A percentile compares a stretch with the other conserved stretches of the same genome.
These are phyloP conservation scores for Lepidium sativum DNA, from an alignment of 345 rosid genomes.

Conservation along the genomic window DNA sequence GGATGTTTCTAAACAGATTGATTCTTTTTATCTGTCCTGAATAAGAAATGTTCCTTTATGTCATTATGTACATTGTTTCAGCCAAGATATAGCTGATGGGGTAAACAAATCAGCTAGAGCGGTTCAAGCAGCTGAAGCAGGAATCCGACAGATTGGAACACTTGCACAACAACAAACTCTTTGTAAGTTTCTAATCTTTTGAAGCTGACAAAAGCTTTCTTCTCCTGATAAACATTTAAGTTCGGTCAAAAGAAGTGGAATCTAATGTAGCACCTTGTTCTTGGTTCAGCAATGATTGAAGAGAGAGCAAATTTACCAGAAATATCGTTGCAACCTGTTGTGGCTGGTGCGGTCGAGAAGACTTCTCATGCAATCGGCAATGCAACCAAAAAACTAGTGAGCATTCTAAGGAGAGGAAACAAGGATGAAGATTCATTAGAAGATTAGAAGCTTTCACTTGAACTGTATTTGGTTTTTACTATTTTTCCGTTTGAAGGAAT, in stretches of 20 bases:
- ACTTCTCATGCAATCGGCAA: conserved; percentile 70
- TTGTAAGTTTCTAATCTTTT: conserved; percentile 34
- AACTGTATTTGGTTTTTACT: not conserved
- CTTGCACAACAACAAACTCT: conserved; percentile 74
- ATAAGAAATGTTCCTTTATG: not conserved
- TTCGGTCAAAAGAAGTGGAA: not conserved
- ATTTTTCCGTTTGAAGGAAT: not conserved
- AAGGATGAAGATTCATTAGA: conserved; percentile 10
- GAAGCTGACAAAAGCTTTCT: not conserved
- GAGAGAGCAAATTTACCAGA: conserved; percentile 81
- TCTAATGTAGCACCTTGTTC: not conserved
- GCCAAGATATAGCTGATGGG: conserved; percentile 90
- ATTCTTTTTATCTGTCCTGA: not conserved
- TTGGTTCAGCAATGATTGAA: conserved; percentile 70
- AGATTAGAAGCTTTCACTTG: not conserved
- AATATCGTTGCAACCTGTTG: conserved; percentile 72
- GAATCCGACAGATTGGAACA: conserved; percentile 70
- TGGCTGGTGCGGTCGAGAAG: conserved; percentile 72
- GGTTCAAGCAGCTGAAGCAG: conserved; percentile 87
- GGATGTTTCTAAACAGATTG: not conserved
- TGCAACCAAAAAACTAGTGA: conserved; percentile 68
- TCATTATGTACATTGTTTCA: conserved; percentile 23
- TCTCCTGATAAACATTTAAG: not conserved
- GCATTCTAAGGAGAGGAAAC: conserved; percentile 51
- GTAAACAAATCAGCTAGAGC: conserved; percentile 84